These are phyloP conservation scores for Carex arenaria DNA, from an alignment of 202 grass and related monocot species.

Conservation along the genomic window DNA sequence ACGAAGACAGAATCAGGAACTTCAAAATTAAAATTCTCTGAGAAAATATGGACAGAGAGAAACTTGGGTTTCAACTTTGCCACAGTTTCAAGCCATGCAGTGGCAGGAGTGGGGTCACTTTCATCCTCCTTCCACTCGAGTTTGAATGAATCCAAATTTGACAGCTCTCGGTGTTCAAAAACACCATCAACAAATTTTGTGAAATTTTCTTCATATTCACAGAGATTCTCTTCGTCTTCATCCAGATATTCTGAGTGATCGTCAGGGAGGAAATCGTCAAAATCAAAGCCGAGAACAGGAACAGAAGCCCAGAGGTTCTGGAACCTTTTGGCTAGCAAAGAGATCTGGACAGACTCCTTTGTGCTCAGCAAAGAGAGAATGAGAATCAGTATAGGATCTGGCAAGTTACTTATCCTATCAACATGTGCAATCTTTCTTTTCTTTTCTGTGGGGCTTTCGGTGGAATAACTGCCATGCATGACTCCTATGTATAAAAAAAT, in stretches of 20 bases:
- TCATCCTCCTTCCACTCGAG: background rate
- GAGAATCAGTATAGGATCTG: conserved; percentile 23
- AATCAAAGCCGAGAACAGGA: conserved; percentile 24
- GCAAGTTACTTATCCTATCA: conserved; percentile 32
- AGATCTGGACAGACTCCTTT: conserved; percentile 22
- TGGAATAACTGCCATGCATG: background rate
- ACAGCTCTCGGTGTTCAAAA: background rate
- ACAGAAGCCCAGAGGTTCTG: conserved; percentile 26
- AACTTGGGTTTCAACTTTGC: conserved; percentile 2
- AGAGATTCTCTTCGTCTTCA: background rate
- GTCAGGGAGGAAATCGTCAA: background rate
- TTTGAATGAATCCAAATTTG: conserved; percentile 8
- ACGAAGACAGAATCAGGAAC: conserved; percentile 4
- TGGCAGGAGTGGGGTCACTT: background rate
- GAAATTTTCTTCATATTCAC: conserved; percentile 10
- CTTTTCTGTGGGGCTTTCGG: background rate
- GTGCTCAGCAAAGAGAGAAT: conserved; percentile 26
- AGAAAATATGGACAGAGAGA: background rate
- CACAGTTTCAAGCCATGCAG: background rate
- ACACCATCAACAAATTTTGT: background rate
- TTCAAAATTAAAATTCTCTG: background rate
- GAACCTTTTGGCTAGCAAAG: conserved; percentile 30
- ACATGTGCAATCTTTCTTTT: background rate
- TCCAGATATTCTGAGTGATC: background rate
- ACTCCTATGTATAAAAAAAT: background rate